Evolutionary conservation across 2,329 filamentous ascomycete genomes (phyloP), one percentile per base, ranked within the genome.

Genomic region (Alternaria gansuensis): DNA sequence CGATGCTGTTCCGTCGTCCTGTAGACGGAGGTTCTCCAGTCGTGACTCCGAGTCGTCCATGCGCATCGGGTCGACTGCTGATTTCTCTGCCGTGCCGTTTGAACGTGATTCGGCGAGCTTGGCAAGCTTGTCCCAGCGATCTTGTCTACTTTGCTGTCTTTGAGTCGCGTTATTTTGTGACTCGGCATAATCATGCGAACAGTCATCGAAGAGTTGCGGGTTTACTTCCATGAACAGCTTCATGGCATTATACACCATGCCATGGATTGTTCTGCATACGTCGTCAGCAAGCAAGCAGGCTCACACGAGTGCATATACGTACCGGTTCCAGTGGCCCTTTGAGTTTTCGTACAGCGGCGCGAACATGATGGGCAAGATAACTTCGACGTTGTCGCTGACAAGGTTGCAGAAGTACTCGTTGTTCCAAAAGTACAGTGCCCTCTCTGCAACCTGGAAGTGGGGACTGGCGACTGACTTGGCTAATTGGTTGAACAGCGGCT

Each of bases 151-250:
- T 65, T 90, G 88, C 78, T 97, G 90, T 55, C 93, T 88, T 60
- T 92, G 87, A n/a, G 91, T 88, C 3, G 93, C 92, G 64, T 87
- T 95, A 79, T 96, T 96, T 79, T 98, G 94, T 72, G 95, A 90
- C 78, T 98, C 94, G 5, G 93, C 96, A 79, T 99, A 99, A 65
- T 98, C 93, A 74, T 97, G 94, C 34, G 95, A 97, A 80, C 95
- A 99, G 75, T 99, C 95, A 70, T 99, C 95, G 72, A 99, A 99
- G 23, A 99, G 86, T 77, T 97, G 93, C 9, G 95, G 95, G 77
- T 98, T 98, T 73, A 99, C 97, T 78, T 99, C 95, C 95, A 99
- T 99, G 79, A 99, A 99, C 36, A 99, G 86, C 78, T 99, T 99
- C 95, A 99, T 98, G 57, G 95, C 95, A 73, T 98, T 99, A 79